Base-by-base conservation (phyloP, 768 basidiomycete species). In the Suillus hirtellus region DNA sequence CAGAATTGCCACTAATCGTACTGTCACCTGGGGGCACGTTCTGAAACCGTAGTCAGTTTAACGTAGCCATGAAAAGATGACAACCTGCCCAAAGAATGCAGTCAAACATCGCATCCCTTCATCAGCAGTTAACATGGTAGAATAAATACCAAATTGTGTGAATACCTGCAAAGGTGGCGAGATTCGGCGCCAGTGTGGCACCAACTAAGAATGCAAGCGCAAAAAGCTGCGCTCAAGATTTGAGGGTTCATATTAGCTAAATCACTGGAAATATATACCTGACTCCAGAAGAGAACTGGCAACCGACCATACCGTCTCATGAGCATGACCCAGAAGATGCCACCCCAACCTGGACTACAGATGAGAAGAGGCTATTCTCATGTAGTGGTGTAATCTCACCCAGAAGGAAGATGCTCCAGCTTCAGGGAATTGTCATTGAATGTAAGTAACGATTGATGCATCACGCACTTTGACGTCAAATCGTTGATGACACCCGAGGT, bases 11-110 rank as follows among this genome's bases (percentile, higher is more conserved):
- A 59, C 31, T 8, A 56, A 59, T 9, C 74, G 31, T 70, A 83
- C 82, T 7, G 78, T 82, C 49, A 80, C 82, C 64, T 85, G 84
- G 2, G 84, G 84, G 46, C 82, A 84, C 3, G 83, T 82, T 17
- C 81, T 82, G 52, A 42, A 61, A 61, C 0, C 0, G 7, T 17
- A 37, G 21, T 67, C 19, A 64, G 60, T n/a, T 53, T 11, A 6
- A 2, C 6, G 50, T 9, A 38, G 24, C 15, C 4, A 54, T 7
- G 2, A 46, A 2, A 50, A 27, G n/a, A n/a, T 15, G 43, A 54
- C 7, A 8, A 4, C 71, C 3, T 70, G 74, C 73, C 74, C 74
- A 38, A 74, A 76, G 60, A 74, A 74, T 3, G 64, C 74, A 0
- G 69, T 73, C 14, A 74, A 65, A 42, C 74, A 74, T 15, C 73